Base-by-base conservation (phyloP, 1,284 basidiomycete genomes). In the Rhodotorula mucilaginosa region DNA sequence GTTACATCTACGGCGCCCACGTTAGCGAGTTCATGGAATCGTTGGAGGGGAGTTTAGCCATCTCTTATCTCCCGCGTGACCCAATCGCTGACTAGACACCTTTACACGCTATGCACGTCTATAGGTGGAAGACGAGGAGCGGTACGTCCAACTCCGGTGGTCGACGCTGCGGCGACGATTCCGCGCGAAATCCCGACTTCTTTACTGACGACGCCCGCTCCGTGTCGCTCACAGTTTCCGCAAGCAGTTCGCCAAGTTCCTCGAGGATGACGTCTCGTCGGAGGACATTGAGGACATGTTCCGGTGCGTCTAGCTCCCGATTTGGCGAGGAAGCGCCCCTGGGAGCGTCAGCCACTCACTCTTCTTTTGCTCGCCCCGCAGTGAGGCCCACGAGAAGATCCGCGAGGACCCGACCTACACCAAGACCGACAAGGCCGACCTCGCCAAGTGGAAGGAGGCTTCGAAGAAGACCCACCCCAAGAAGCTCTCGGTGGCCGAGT, bases 261-360 rank as follows among this genome's bases (percentile, higher is more conserved):
- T 99, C 76, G 93, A 91, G 61, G 93, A 97, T 82, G 97, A 91
- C 78, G 84, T 99, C 78, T 93, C 93, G 73, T 96, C 93, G 4
- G 97, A 96, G 78, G 96, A 99, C 81, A 93, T 99, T 6, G 94
- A 99, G 84, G 97, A 98, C 82, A 90, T 99, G 78, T 98, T 91
- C 86, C 87, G 87, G 70, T 69, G 51, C 58, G 58, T 59, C 26
- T 26, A 26, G 26, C 26, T 26, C 26, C 26, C 26, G 26, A 26
- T 26, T 26, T 26, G 26, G 26, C 26, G 26, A 26, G 26, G 26
- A 26, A 26, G 26, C 26, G 26, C 26, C 26, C 26, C 26, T 26
- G 26, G 26, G 26, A 26, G 26, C 26, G 26, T 26, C 26, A 47
- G 13, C n/a, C 29, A n/a, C 47, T 61, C 68, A 48, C 5, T 58